phyloP scores from a whole-genome alignment of 2,329 filamentous ascomycete species.

The Fusarium nelsonii region DNA sequence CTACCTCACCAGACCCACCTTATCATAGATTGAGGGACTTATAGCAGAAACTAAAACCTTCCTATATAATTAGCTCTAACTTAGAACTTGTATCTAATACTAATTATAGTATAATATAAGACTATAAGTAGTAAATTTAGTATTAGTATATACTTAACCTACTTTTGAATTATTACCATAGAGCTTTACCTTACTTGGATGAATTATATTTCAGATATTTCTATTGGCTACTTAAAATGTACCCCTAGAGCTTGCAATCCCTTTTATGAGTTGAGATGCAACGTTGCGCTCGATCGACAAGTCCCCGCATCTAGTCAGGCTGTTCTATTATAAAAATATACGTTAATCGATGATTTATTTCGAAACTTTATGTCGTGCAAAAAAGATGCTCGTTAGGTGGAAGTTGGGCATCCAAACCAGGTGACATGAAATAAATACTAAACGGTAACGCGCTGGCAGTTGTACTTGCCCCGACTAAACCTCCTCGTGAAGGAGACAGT shows the following conservation, averaged over 20 bases:
- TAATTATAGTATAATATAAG: too few relatives aligned
- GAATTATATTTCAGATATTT: too few relatives aligned
- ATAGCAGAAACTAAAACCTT: too few relatives aligned
- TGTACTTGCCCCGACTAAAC: neutral
- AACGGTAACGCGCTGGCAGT: neutral
- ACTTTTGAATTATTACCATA: too few relatives aligned
- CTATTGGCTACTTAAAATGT: too few relatives aligned
- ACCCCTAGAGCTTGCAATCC: neutral
- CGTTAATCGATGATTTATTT: neutral
- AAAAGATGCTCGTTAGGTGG: neutral
- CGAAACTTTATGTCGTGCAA: conserved; percentile 4
- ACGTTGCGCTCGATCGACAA: conserved; percentile 14
- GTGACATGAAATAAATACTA: neutral
- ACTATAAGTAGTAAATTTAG: too few relatives aligned
- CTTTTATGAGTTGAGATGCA: neutral
- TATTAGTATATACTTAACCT: too few relatives aligned
- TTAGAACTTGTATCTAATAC: too few relatives aligned
- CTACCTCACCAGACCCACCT: too few relatives aligned
- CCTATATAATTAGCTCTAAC: too few relatives aligned
- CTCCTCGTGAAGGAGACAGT: neutral
- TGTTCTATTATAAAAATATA: neutral
- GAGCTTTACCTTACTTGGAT: too few relatives aligned
- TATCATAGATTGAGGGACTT: too few relatives aligned
- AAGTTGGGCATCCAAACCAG: neutral
- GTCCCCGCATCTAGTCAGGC: neutral